These are phyloP conservation scores for Lentinula detonsa DNA, from an alignment of 768 basidiomycete species.

Conservation along the genomic window DNA sequence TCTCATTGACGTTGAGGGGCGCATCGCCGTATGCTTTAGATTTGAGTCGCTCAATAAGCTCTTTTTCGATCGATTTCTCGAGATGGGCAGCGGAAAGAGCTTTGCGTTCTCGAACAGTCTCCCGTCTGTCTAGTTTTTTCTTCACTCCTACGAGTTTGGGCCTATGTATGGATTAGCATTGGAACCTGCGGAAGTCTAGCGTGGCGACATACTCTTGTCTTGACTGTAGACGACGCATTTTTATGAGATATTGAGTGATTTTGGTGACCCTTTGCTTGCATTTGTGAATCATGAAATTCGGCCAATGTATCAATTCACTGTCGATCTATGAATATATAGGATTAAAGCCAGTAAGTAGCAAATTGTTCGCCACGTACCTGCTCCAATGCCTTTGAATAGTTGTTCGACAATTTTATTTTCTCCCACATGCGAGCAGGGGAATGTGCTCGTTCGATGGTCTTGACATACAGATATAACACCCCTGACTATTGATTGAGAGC, in stretches of 20 bases:
- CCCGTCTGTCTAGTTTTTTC: constrained; percentile 94
- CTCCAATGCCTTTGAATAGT: constrained; percentile 91
- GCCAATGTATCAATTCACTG: constrained; percentile 94
- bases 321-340: constrained; percentile 65
- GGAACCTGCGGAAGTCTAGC: background rate
- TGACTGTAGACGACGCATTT: constrained; percentile 89
- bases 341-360: background rate
- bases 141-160: constrained; percentile 93
- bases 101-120: constrained; percentile 89
- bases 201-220: constrained; percentile 66
- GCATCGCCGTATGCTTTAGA: constrained; percentile 97
- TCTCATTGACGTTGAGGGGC: constrained; percentile 97
- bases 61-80: constrained; percentile 93
- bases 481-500: constrained; percentile 35
- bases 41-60: constrained; percentile 92
- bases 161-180: constrained; percentile 33
- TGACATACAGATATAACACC: constrained; percentile 86
- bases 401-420: constrained; percentile 84
- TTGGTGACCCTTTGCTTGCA: constrained; percentile 99
- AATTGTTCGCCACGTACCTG: constrained; percentile 51
- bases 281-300: constrained; percentile 94
- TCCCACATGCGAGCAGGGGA: constrained; percentile 99
- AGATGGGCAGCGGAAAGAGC: constrained; percentile 93
- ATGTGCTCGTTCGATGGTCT: constrained; percentile 97
- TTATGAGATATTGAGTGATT: constrained; percentile 98